Evolutionary conservation across 2,329 filamentous ascomycete genomes (phyloP).

Genomic region (Aspergillus udagawae): DNA sequence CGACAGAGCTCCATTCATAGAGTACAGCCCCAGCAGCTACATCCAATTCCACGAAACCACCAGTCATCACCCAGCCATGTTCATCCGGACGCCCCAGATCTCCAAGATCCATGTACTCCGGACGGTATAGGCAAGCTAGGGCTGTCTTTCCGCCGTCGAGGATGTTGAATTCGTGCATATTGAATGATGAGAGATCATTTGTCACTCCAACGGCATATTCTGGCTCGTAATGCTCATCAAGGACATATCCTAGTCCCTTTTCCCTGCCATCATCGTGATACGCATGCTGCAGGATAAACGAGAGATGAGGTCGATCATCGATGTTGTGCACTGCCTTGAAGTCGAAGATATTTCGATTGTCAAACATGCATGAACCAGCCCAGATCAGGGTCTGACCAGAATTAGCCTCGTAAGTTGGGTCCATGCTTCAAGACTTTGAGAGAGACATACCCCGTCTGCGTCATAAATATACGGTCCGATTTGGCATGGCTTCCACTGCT

Average conservation of each 20-base stretch:
- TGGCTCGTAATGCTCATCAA: conserved; percentile 45
- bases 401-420: not conserved
- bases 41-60: conserved; percentile 38
- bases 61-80: conserved; percentile 27
- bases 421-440: not conserved
- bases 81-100: conserved; percentile 31
- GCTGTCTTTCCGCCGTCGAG: conserved; percentile 33
- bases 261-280: conserved; percentile 33
- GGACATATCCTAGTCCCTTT: conserved; percentile 46
- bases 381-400: conserved; percentile 39
- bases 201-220: conserved; percentile 36
- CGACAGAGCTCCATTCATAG: conserved; percentile 35
- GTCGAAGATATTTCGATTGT: conserved; percentile 47
- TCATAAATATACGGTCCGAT: conserved; percentile 50
- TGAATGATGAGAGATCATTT: conserved; percentile 27
- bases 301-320: conserved; percentile 43
- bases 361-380: conserved; percentile 45
- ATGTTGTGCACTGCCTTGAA: conserved; percentile 45
- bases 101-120: conserved; percentile 19
- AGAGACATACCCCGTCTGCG: conserved; percentile 38
- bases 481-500: conserved; percentile 39
- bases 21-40: conserved; percentile 31
- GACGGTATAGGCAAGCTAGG: conserved; percentile 25
- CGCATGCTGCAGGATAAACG: conserved; percentile 41
- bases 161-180: conserved; percentile 42